A percentile compares a stretch with the other conserved stretches of the same genome.
Conservation (phyloP, 2,329 filamentous ascomycete species). For the Aureobasidium sp. region DNA sequence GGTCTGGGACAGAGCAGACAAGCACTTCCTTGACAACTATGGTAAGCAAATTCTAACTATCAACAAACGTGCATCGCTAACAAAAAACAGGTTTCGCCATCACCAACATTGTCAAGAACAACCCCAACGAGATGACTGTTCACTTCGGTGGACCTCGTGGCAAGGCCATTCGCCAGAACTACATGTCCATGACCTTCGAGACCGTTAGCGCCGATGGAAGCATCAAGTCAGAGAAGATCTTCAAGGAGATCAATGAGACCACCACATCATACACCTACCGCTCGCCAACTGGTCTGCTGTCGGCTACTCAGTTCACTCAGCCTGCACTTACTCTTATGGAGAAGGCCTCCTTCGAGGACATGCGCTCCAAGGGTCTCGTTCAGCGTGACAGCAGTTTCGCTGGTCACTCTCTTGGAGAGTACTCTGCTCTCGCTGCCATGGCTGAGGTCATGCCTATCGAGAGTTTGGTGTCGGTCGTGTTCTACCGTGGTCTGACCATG, state of each 20-base stretch:
- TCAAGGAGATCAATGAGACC: constrained; percentile 91
- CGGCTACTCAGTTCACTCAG: constrained; percentile 97
- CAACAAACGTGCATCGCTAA: no score
- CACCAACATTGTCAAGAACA: constrained; percentile 98
- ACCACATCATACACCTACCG: constrained; percentile 96
- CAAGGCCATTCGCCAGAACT: constrained; percentile 96
- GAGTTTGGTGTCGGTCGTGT: constrained; percentile 93
- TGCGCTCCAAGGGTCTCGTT: constrained; percentile 93
- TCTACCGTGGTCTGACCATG: constrained; percentile 98
- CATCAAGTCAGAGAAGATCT: constrained; percentile 98
- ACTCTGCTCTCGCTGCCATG: constrained; percentile 89
- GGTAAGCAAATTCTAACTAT: constrained; percentile 27
- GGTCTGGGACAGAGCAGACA: constrained; percentile 96
- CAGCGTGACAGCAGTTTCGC: constrained; percentile 95
- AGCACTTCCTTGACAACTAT: constrained; percentile 97
- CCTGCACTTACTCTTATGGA: constrained; percentile 97
- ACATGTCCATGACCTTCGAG: constrained; percentile 99
- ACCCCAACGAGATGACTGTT: constrained; percentile 96
- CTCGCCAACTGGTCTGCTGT: constrained; percentile 87
- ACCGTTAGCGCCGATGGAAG: constrained; percentile 86
- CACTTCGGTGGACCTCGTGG: constrained; percentile 95
- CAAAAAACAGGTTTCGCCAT: constrained; percentile 63
- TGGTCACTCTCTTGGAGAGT: constrained; percentile 95
- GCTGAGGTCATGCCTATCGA: constrained; percentile 99
- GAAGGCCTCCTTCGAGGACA: constrained; percentile 98